Percentiles rank a stretch among this genome's conserved stretches.
These are phyloP conservation scores for Nothomitra cinnamomea DNA, from an alignment of 2,329 filamentous ascomycete genomes.

Conservation along the genomic window DNA sequence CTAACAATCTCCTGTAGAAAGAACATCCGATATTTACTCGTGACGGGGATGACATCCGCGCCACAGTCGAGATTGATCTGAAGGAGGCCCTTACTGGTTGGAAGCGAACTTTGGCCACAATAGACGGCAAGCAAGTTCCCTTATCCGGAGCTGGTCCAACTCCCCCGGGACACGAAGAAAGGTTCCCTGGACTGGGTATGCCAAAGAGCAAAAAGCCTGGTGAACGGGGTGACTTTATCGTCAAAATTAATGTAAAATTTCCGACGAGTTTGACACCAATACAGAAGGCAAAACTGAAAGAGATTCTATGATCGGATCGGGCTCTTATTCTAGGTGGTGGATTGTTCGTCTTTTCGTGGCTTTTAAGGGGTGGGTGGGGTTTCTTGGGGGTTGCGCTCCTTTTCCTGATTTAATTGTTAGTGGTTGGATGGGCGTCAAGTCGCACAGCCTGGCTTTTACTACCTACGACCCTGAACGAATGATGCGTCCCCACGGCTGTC, in stretches of 20 bases:
- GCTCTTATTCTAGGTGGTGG: neutral
- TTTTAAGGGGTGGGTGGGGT: neutral
- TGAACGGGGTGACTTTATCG: constrained; percentile 71
- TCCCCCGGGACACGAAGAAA: constrained; percentile 63
- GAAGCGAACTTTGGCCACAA: constrained; percentile 80
- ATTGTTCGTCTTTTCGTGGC: neutral
- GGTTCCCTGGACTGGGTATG: constrained; percentile 81
- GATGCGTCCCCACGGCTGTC: neutral
- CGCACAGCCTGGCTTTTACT: neutral
- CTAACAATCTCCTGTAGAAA: constrained; percentile 41
- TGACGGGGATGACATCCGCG: constrained; percentile 72
- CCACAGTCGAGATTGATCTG: constrained; percentile 63
- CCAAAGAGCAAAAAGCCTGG: constrained; percentile 78
- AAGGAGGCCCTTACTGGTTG: constrained; percentile 94
- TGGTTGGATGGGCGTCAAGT: neutral
- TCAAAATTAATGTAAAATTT: constrained; percentile 88
- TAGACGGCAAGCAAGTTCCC: constrained; percentile 72
- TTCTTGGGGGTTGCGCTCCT: no score
- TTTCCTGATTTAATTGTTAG: neutral
- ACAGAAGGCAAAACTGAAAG: constrained; percentile 68
- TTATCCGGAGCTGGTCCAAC: constrained; percentile 73
- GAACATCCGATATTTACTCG: constrained; percentile 68
- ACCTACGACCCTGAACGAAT: constrained; percentile 1
- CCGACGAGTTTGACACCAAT: constrained; percentile 55
- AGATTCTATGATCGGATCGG: constrained; percentile 43